Evolutionary conservation across 495 filamentous ascomycete species (phyloP).

Genomic region (Annulohypoxylon nitens): DNA sequence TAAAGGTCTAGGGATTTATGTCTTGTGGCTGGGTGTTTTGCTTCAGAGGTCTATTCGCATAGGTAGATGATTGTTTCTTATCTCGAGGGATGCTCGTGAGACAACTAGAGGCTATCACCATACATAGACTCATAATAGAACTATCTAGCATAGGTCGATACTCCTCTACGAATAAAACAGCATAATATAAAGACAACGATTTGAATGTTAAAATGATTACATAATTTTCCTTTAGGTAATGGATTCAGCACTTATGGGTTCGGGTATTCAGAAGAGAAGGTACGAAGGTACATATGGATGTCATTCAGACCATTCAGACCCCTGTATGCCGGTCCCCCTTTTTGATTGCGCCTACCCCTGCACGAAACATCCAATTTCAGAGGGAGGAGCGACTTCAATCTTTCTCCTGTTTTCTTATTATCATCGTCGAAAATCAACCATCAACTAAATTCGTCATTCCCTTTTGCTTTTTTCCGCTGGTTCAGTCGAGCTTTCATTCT

Average conservation of each 20-base stretch:
- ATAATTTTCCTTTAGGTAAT: not conserved
- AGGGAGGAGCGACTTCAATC: constrained; percentile 6
- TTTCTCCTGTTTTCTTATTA: constrained; percentile 28
- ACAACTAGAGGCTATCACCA: not conserved
- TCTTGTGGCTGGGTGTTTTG: not conserved
- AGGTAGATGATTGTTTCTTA: not conserved
- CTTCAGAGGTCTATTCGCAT: not conserved
- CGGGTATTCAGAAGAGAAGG: not conserved
- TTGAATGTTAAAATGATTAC: not conserved
- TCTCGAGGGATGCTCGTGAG: not conserved
- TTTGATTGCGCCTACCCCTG: constrained; percentile 35
- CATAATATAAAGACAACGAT: not conserved
- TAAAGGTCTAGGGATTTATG: not conserved
- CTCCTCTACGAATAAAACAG: not conserved
- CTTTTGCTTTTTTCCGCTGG: constrained; percentile 31
- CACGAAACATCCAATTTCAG: constrained; percentile 48
- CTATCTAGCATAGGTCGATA: not conserved
- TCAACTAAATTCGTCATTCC: constrained; percentile 34
- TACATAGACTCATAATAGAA: constrained; percentile 3
- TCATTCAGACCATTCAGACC: not conserved
- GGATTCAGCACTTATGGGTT: not conserved
- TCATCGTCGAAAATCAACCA: constrained; percentile 15
- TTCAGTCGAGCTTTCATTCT: constrained; percentile 15
- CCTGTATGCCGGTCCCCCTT: constrained; percentile 31
- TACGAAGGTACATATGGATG: constrained; percentile 17